Percentiles rank a stretch among this genome's conserved stretches.
These are phyloP conservation scores for Eucalyptus tenuipes DNA, from an alignment of 345 rosid genomes.

Conservation along the genomic window DNA sequence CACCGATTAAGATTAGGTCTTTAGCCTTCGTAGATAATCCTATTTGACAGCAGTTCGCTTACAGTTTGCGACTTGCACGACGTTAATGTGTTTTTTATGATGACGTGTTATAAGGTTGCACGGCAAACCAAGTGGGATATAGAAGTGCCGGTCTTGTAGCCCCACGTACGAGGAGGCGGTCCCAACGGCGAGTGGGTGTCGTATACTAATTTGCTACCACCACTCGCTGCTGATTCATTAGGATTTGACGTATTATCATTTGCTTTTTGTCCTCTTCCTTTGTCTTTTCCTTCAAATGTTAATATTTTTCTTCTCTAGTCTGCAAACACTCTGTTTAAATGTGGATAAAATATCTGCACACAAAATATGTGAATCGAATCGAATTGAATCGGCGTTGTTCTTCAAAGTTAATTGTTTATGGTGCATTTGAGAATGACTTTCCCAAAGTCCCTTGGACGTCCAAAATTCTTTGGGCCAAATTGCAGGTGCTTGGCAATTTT, in stretches of 20 bases:
- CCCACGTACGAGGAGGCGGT: background rate
- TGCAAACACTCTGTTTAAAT: background rate
- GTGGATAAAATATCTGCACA: background rate
- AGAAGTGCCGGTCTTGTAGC: background rate
- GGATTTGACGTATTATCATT: background rate
- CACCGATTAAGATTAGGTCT: background rate
- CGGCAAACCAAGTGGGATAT: background rate
- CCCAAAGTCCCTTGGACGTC: no score
- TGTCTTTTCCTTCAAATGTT: background rate
- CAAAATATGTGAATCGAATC: background rate
- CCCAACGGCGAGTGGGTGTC: background rate
- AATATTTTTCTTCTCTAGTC: background rate
- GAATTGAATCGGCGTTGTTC: background rate
- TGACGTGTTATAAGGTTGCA: background rate
- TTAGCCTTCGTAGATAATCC: background rate
- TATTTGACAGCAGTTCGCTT: background rate
- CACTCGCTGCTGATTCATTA: background rate
- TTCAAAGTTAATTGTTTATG: background rate
- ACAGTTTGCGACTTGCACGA: background rate
- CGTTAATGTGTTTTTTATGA: background rate
- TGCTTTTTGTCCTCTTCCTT: background rate
- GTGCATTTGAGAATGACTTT: no score
- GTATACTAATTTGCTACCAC: background rate
- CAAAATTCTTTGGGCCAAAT: no score
- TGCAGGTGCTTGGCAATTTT: fast-evolving